Evolutionary conservation across 2,329 filamentous ascomycete genomes (phyloP), one percentile per base, ranked within the genome.

Genomic region (Harringtonia lauricola): DNA sequence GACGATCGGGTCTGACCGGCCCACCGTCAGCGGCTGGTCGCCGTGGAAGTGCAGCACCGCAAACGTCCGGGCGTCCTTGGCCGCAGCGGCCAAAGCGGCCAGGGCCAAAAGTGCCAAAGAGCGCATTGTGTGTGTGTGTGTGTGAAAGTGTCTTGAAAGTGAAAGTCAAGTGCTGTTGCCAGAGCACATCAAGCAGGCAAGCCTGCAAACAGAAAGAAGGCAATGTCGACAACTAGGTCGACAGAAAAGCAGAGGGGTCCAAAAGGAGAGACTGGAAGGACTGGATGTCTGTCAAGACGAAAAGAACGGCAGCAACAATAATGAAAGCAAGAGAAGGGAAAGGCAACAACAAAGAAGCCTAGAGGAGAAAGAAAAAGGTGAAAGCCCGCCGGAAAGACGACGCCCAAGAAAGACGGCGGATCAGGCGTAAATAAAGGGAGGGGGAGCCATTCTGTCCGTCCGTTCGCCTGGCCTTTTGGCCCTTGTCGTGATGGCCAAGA

Each of bases 11-110:
- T 89, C 84, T 36, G 74, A 60, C 36, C 73, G 75, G 55, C 76
- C 76, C 40, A 70, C 65, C 39, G 73, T 74, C 52, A 80, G 68
- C 54, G 81, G 74, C 35, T 73, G 70, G 51, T 76, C 68, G 55
- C 79, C 80, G 57, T 76, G 76, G 68, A 86, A 86, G 55, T 74
- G 79, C 57, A 85, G 73, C 57, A 86, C 83, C 43, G 81, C 80
- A 53, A 83, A 77, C 36, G 76, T 77, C 44, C 72, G 66, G 4
- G 49, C 39, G 40, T 64, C 55, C 53, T 71, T 68, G 51, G 63
- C 64, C 26, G 55, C 66, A 55, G 48, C 64, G 22, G 63, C 57
- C 39, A 61, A 58, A 49, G 66, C 66, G 49, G 65, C 59, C 36
- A 65, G 44, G 41, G 53, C 47, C 44, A 54, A 52, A 34, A 59